A percentile compares a stretch with the other conserved stretches of the same genome.
Conservation (phyloP, 805 yeast species). For the Kodamaea lidongshanica region DNA sequence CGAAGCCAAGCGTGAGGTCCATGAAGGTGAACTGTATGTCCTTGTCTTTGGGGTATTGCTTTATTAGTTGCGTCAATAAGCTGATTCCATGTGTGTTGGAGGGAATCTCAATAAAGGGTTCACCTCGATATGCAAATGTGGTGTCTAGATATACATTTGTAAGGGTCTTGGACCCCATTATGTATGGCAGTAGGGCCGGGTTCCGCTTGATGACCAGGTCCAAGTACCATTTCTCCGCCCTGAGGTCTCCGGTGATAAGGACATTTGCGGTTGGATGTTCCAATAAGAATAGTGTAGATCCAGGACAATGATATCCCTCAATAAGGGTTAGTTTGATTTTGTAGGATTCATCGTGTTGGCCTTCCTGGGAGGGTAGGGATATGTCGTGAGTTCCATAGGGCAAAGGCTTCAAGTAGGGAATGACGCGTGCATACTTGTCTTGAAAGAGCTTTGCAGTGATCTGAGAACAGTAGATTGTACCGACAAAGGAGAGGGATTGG, state of each 20-base stretch:
- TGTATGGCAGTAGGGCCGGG: conserved; percentile 39
- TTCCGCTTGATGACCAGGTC: conserved; percentile 27
- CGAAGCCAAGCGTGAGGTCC: conserved; percentile 45
- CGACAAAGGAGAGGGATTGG: conserved; percentile 30
- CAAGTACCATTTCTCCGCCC: conserved; percentile 52
- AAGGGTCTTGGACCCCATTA: conserved; percentile 23
- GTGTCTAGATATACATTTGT: conserved; percentile 51
- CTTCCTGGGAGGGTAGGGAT: too few relatives aligned
- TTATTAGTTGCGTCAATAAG: conserved; percentile 26
- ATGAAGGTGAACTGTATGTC: conserved; percentile 36
- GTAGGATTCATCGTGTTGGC: not conserved
- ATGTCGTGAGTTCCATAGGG: conserved; percentile 13
- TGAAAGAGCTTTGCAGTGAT: conserved; percentile 28
- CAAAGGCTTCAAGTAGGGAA: conserved; percentile 14
- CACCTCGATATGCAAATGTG: conserved; percentile 44
- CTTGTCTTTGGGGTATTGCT: conserved; percentile 36
- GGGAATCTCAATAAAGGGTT: conserved; percentile 42
- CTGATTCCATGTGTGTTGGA: conserved; percentile 38
- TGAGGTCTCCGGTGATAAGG: conserved; percentile 50
- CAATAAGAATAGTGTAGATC: conserved; percentile 49
- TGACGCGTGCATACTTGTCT: conserved; percentile 13
- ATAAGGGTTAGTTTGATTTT: conserved; percentile 36
- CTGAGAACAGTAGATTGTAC: conserved; percentile 42
- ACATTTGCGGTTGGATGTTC: conserved; percentile 30
- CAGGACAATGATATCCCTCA: conserved; percentile 55